Conservation (phyloP, 1,284 basidiomycete species). For the Irpex lacteus region DNA sequence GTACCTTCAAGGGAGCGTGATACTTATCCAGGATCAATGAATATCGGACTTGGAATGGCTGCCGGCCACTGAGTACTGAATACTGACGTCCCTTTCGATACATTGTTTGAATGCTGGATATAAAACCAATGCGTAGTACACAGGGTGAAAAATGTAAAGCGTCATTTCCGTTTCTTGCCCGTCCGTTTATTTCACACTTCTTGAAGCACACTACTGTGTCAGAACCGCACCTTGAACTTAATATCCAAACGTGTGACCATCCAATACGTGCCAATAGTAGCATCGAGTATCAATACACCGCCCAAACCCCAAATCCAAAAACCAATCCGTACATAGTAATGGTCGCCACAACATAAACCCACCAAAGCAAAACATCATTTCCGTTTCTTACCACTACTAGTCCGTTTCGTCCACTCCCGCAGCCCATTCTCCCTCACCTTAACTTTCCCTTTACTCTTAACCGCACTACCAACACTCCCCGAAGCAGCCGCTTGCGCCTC, state of each 20-base stretch:
- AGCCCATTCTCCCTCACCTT: not conserved
- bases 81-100: not conserved
- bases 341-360: not conserved
- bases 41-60: too few relatives aligned
- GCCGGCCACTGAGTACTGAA: too few relatives aligned
- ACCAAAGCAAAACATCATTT: too few relatives aligned
- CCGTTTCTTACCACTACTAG: not conserved
- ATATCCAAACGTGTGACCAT: not conserved
- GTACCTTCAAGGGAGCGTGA: too few relatives aligned
- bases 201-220: not conserved
- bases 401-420: not conserved
- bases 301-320: not conserved
- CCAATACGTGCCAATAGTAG: too few relatives aligned
- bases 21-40: too few relatives aligned
- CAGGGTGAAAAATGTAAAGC: not conserved
- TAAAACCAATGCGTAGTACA: not conserved
- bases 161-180: not conserved
- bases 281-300: not conserved
- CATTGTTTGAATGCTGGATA: not conserved
- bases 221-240: not conserved
- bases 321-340: not conserved
- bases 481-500: constrained; percentile 48
- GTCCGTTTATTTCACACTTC: not conserved
- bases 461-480: not conserved
- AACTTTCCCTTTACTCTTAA: not conserved